Conservation (phyloP, 1,284 basidiomycete genomes). For the Pholiota adiposa region DNA sequence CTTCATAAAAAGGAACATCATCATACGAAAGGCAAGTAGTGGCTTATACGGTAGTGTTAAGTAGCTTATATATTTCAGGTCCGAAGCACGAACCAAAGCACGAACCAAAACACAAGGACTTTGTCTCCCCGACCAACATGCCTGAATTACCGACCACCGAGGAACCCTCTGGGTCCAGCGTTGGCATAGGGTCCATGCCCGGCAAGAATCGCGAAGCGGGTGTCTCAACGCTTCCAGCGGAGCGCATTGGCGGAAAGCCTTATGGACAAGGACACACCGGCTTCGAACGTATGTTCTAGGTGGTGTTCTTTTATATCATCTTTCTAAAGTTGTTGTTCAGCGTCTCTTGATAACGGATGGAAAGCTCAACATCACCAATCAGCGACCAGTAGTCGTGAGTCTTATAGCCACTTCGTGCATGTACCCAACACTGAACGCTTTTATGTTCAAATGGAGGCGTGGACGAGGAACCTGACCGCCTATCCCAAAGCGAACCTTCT, state of each 20-base stretch:
- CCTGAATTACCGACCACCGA: background rate
- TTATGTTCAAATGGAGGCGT: background rate
- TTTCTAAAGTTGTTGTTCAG: background rate
- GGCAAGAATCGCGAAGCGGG: slow-evolving; percentile 1
- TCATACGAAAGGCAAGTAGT: no score
- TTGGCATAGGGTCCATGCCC: slow-evolving; percentile 7
- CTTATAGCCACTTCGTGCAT: no score
- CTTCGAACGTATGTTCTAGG: background rate
- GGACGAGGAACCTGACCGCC: background rate
- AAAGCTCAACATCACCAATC: background rate
- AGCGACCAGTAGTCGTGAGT: background rate
- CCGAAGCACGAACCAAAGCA: background rate
- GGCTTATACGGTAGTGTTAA: no score
- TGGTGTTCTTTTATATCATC: background rate
- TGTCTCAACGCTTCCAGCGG: slow-evolving; percentile 7
- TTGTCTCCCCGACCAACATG: background rate
- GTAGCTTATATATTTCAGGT: no score
- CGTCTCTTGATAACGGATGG: background rate
- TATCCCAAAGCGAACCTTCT: background rate
- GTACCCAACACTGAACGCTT: no score
- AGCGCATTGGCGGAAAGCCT: background rate
- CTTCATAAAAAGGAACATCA: background rate
- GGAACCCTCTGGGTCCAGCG: slow-evolving; percentile 3
- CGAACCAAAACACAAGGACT: background rate
- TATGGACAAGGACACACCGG: slow-evolving; percentile 7